Evolutionary conservation across 331 rosid genomes (phyloP).

Genomic region (Quercus lobata): DNA sequence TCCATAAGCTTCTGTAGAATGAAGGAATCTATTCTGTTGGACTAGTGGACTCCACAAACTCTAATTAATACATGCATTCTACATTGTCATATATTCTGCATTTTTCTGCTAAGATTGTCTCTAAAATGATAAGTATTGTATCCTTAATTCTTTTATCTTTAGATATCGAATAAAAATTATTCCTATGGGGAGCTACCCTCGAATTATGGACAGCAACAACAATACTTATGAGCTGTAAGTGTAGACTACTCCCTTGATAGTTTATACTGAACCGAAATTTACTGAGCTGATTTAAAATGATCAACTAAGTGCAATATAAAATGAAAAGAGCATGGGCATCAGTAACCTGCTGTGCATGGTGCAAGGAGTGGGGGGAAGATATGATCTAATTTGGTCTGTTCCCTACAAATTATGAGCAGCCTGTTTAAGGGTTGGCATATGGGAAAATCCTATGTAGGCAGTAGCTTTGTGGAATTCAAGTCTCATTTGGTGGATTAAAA

Average conservation of each 20-base stretch:
- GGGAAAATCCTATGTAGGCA: background rate
- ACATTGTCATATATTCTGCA: background rate
- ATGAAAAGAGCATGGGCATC: background rate
- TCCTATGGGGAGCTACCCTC: constrained; percentile 98
- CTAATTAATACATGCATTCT: background rate
- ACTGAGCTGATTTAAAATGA: background rate
- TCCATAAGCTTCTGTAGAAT: background rate
- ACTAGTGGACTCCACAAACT: background rate
- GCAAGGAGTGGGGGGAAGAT: background rate
- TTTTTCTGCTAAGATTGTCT: background rate
- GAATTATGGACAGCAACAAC: constrained; percentile 74
- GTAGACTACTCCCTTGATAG: background rate
- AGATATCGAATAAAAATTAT: constrained; percentile 89
- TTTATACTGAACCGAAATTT: background rate
- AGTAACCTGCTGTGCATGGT: background rate
- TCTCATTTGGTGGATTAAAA: too few species aligned
- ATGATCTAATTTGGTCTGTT: background rate
- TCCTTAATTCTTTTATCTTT: constrained; percentile 39
- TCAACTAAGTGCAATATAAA: background rate
- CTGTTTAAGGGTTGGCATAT: background rate
- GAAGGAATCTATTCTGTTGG: background rate
- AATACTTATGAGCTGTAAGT: constrained; percentile 86
- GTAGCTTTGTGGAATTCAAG: too few species aligned
- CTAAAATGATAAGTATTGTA: background rate
- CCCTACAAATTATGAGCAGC: background rate